Evolutionary conservation across 441 rosid species (phyloP), one percentile per base, ranked within the genome.

Genomic region (Macaranga tanarius): DNA sequence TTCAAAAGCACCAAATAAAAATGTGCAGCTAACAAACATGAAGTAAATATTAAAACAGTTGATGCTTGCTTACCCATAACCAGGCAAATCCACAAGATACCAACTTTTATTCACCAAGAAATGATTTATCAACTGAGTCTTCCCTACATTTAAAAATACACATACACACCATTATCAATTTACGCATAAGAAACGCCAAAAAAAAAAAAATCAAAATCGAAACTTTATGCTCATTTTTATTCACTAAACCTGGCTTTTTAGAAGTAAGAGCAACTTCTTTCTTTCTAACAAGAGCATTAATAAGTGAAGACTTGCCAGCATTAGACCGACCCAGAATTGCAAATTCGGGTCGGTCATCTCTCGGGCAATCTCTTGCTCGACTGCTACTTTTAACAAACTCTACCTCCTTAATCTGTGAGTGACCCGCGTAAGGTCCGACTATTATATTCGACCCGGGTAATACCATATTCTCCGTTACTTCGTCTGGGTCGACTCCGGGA

Each of bases 11-110:
- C 31, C 31, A 28, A 28, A 28, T 28, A 28, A 28, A 1, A 28
- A 28, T 28, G 31, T 28, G 31, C 31, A 28, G 31, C 31, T 28
- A 28, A 3, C 31, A 28, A 28, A 28, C 31, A 28, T 28, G 31
- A 28, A 28, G 31, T n/a, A n/a, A n/a, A n/a, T 9, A 40, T 40
- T 40, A 40, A 40, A 40, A 40, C 5, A 5, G 31, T 28, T 28
- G 31, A n/a, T 9, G n/a, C 40, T 42, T 60, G 73, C 89, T 81
- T 83, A 93, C 96, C 95, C 97, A 69, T 92, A 92, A 81, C 97
- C 99, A 76, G 97, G 95, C 87, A 94, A 84, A 85, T 94, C 99
- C 82, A 94, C 97, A 45, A 92, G 73, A 78, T 92, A 92, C 96
- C 95, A 94, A 79, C 92, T 88, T 82, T 82, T 92, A 76, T 92